phyloP scores from a whole-genome alignment of 257 asterid species.

The Mitragyna speciosa region DNA sequence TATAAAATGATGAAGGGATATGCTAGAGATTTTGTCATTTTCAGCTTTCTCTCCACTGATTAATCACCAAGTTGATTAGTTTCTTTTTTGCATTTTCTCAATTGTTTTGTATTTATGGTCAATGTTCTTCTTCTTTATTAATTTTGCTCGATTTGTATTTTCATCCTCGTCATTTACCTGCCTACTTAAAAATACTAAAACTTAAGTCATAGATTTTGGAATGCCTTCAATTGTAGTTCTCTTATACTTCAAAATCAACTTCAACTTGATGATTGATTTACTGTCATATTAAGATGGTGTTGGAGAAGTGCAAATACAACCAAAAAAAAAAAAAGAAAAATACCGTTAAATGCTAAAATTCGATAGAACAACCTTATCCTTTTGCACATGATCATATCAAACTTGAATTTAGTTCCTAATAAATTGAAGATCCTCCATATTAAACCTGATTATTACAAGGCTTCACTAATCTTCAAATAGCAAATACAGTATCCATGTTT shows the following conservation, averaged over 20 bases:
- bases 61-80: neutral
- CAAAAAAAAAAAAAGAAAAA: too few species aligned
- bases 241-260: too few species aligned
- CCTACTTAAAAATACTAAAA: too few species aligned
- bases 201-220: too few species aligned
- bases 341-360: too few species aligned
- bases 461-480: too few species aligned
- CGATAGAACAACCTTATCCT: too few species aligned
- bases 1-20: constrained; percentile 11
- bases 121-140: neutral
- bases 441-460: too few species aligned
- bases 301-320: too few species aligned
- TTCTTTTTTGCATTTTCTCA: neutral
- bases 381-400: neutral
- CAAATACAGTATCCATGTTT: neutral
- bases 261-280: too few species aligned
- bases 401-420: neutral
- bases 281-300: too few species aligned
- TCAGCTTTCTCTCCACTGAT: constrained; percentile 23
- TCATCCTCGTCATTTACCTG: neutral
- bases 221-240: too few species aligned
- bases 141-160: neutral
- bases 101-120: neutral
- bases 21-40: constrained; percentile 18
- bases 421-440: neutral